Percentiles rank a stretch among this genome's conserved stretches.
These are phyloP conservation scores for Chrysophaeum taylorii DNA, from an alignment of 352 stramenopile genomes.

Conservation along the genomic window DNA sequence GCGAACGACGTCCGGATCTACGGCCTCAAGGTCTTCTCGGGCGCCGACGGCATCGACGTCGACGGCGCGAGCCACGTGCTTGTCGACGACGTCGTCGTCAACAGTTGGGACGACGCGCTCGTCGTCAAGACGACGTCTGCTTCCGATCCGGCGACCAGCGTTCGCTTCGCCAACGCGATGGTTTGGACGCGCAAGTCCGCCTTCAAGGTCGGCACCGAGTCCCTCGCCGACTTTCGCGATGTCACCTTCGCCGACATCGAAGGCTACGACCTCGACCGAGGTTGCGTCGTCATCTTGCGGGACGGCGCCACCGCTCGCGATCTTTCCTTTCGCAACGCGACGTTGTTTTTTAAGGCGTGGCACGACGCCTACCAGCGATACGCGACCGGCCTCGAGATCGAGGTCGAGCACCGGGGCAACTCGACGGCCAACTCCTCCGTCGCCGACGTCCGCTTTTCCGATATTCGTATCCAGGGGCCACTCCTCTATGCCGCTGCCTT, in stretches of 20 bases:
- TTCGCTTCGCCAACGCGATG: neutral
- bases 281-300: neutral
- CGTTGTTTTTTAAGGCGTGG: too few relatives aligned
- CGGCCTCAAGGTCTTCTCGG: neutral
- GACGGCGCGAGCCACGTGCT: neutral
- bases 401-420: too few relatives aligned
- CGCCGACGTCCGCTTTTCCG: too few relatives aligned
- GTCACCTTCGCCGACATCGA: neutral
- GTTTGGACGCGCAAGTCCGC: too few relatives aligned
- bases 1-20: neutral
- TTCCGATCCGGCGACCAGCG: neutral
- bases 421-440: too few relatives aligned
- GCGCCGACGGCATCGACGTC: neutral
- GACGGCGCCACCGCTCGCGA: too few relatives aligned
- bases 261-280: neutral
- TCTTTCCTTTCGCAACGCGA: too few relatives aligned
- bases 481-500: too few relatives aligned
- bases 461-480: too few relatives aligned
- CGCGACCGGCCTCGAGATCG: too few relatives aligned
- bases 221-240: neutral
- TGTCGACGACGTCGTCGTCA: neutral
- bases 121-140: neutral
- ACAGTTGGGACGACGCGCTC: constrained; percentile 1
- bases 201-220: neutral
- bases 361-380: too few relatives aligned